Base-by-base conservation (phyloP, 2,329 filamentous ascomycete genomes). In the Fusarium sp. region DNA sequence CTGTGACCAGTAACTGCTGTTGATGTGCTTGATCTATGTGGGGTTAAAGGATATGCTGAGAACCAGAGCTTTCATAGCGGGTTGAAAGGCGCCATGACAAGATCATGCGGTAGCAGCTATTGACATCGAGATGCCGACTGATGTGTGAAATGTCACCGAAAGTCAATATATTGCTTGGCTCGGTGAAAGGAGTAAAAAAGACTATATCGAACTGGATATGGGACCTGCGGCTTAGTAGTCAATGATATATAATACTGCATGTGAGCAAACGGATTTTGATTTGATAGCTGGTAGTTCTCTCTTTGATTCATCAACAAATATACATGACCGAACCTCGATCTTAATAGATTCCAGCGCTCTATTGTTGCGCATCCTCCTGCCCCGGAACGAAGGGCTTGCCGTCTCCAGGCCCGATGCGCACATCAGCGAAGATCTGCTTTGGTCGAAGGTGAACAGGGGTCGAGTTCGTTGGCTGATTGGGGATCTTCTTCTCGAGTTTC, bases 401-500 rank as follows among this genome's bases (percentile, higher is more conserved):
- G 60, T 85, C 82, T 57, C 81, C 79, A 61, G 82, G 80, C 48
- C 83, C 80, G 69, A 85, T 84, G 70, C 84, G 84, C 75, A 85
- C 84, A 75, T 91, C 88, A 67, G 89, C 86, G 79, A 89, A 90
- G 81, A 90, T 90, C 82, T 91, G 89, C 80, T 85, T 86, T 78
- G 89, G 87, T 79, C 92, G 89, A 77, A 94, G 88, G 82, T 96
- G 93, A 75, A 96, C 91, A 57, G 93, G 94, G 36, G 88, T 90
- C 78, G 91, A 88, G 80, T 90, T 89, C 80, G 88, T 87, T 70
- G 92, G 93, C 75, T 93, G 87, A 75, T 93, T 92, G 71, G 94
- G 94, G 75, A 96, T 92, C 74, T 88, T 89, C 86, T 96, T 96
- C 83, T 95, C 92, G 73, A 96, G 87, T 85, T 93, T 93, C 93